These are phyloP conservation scores for Naganishia friedmannii DNA, from an alignment of 768 basidiomycete genomes.

Conservation along the genomic window DNA sequence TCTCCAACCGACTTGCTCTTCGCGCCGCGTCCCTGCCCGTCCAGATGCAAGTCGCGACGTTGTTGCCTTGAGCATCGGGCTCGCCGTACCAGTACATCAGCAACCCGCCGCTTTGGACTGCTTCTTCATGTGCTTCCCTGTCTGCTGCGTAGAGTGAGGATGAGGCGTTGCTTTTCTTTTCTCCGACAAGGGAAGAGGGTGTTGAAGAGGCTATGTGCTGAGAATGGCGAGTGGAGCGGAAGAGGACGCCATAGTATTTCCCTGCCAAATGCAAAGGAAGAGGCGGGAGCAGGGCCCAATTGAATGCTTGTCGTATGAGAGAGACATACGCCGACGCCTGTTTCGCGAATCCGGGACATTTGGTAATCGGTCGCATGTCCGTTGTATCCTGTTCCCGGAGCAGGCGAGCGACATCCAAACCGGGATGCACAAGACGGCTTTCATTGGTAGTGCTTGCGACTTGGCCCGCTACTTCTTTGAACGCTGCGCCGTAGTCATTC, in stretches of 20 bases:
- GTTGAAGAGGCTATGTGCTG: conserved; percentile 43
- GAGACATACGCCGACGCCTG: neutral
- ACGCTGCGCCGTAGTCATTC: conserved; percentile 10
- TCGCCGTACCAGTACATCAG: conserved; percentile 93
- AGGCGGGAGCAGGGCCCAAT: conserved; percentile 1
- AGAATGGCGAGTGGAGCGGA: conserved; percentile 70
- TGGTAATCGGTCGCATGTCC: neutral
- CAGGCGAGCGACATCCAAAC: neutral
- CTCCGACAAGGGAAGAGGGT: conserved; percentile 19
- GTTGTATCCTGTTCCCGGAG: too few species aligned
- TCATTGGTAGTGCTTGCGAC: neutral
- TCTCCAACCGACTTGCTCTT: conserved; percentile 72
- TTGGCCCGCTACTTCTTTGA: neutral
- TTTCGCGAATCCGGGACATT: conserved; percentile 1
- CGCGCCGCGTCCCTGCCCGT: conserved; percentile 78
- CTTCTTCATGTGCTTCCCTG: conserved; percentile 84
- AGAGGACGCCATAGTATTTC: conserved; percentile 72
- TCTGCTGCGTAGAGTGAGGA: conserved; percentile 76
- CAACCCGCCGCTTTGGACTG: conserved; percentile 68
- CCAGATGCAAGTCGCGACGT: conserved; percentile 96
- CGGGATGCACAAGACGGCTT: neutral
- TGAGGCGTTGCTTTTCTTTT: conserved; percentile 13
- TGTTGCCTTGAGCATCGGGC: conserved; percentile 62
- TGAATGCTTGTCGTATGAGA: conserved; percentile 10
- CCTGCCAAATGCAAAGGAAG: neutral